Evolutionary conservation across 106 monocot species (phyloP).

Genomic region (Chionographis japonica): DNA sequence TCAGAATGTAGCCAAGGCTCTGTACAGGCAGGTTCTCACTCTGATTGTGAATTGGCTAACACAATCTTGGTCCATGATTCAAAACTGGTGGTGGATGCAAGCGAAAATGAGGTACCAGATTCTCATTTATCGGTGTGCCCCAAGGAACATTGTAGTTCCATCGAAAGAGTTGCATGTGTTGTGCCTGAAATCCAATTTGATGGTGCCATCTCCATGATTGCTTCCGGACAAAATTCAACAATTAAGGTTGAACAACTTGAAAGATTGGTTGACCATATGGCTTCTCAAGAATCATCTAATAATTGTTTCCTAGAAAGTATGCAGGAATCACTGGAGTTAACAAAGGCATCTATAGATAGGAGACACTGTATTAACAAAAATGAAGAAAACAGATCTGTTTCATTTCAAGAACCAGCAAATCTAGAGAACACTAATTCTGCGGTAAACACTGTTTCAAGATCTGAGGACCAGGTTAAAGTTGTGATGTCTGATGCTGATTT

Average conservation of each 20-base stretch:
- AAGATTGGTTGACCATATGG: constrained; percentile 4
- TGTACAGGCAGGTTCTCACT: constrained; percentile 28
- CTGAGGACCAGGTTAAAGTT: constrained; percentile 13
- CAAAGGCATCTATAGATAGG: constrained; percentile 1
- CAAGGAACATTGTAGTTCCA: constrained; percentile 17
- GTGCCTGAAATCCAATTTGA: constrained; percentile 7
- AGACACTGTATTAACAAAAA: constrained; percentile 6
- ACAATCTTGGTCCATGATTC: constrained; percentile 19
- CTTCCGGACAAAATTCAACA: constrained; percentile 12
- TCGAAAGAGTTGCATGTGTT: constrained; percentile 6
- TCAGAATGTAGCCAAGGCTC: constrained; percentile 59
- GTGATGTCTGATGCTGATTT: constrained; percentile 12
- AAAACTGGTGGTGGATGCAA: constrained; percentile 20
- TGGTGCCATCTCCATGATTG: constrained; percentile 3
- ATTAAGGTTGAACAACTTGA: constrained; percentile 14
- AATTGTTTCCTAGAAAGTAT: constrained; percentile 12
- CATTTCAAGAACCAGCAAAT: constrained; percentile 1
- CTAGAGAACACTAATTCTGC: constrained; percentile 5
- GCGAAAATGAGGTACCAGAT: constrained; percentile 13
- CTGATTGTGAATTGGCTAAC: constrained; percentile 37
- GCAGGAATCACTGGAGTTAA: constrained; percentile 2
- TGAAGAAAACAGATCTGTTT: constrained; percentile 14
- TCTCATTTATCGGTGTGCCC: constrained; percentile 4
- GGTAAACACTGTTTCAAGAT: constrained; percentile 3
- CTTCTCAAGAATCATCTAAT: constrained; percentile 11